Base-by-base conservation (phyloP, 139 green algal species). In the Chlorella sorokiniana region DNA sequence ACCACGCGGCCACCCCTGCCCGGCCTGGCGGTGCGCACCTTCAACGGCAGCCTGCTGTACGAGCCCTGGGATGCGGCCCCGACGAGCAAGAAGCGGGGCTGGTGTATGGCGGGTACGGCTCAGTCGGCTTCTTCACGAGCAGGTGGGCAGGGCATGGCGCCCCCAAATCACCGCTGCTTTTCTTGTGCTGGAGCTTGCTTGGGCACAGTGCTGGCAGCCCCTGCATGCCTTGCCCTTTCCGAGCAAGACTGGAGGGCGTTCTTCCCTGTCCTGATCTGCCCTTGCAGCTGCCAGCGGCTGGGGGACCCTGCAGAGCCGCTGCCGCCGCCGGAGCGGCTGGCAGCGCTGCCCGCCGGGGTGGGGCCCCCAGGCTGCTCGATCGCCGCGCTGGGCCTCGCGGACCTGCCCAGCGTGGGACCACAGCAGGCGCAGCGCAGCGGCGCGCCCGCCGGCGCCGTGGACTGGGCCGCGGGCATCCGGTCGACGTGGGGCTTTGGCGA, bases 341-440 rank as follows among this genome's bases (percentile, higher is more conserved):
- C 48, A 25, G 48, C 16, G 48, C 48, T 59, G 16, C 48, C 48
- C 16, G 14, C 48, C 48, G 48, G 48, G 14, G 16, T 59, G 11
- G 48, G 48, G 48, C 48, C 48, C 48, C 48, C 48, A 11, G 48
- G 48, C 48, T 59, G 48, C 48, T 59, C 48, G 14, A 59, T 59
- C 48, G 48, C 48, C 48, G 61, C 61, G 8, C 61, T 68, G 61
- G 61, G 61, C 9, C 61, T 68, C 23, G 61, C 25, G n/a, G 61
- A 68, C 6, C 61, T 68, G 61, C 61, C 61, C 61, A 68, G 61
- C 14, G 61, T 68, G 61, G 61, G 61, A 68, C 61, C 61, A 68
- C 61, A 68, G 61, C 61, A 68, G 61, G 61, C n/a, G 61, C 61
- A 68, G 61, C 61, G 61, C 61, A 68, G 23, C 23, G 61, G 25